Conservation (phyloP, 352 stramenopile species). For the Globisporangium ultimum region DNA sequence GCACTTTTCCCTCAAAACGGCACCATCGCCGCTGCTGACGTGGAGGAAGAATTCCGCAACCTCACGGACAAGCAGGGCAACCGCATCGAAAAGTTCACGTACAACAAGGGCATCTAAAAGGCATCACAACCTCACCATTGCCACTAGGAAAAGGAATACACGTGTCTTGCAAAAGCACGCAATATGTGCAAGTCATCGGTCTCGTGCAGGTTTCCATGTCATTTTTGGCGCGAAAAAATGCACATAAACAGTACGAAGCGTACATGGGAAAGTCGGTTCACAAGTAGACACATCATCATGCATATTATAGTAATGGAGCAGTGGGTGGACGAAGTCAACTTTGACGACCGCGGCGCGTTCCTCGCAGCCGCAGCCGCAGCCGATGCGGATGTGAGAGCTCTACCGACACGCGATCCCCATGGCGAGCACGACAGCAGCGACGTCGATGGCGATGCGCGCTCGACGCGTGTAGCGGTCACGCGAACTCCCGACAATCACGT, state of each 20-base stretch:
- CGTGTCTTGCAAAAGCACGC: no score
- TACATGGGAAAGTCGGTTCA: no score
- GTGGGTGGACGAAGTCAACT: constrained; percentile 21
- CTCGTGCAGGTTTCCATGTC: no score
- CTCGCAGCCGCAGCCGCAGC: constrained; percentile 3
- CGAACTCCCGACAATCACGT: neutral
- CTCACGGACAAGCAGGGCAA: neutral
- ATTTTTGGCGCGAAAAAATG: no score
- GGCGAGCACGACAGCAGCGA: neutral
- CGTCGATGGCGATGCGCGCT: neutral
- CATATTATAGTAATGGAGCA: constrained; percentile 8
- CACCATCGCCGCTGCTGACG: constrained; percentile 52
- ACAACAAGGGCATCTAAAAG: constrained; percentile 8
- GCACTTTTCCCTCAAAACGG: constrained; percentile 82
- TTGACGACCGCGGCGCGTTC: constrained; percentile 23
- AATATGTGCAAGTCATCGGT: no score
- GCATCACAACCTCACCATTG: no score
- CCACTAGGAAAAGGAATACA: no score
- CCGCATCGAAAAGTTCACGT: constrained; percentile 17
- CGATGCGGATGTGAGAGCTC: no score
- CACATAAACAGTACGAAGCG: no score
- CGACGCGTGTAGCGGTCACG: neutral
- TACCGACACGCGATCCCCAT: no score
- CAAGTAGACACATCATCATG: no score
- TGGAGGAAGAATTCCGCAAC: constrained; percentile 28